Evolutionary conservation across 805 yeast species (phyloP), one percentile per base, ranked within the genome.

Genomic region (Citeromyces nyonsensis): DNA sequence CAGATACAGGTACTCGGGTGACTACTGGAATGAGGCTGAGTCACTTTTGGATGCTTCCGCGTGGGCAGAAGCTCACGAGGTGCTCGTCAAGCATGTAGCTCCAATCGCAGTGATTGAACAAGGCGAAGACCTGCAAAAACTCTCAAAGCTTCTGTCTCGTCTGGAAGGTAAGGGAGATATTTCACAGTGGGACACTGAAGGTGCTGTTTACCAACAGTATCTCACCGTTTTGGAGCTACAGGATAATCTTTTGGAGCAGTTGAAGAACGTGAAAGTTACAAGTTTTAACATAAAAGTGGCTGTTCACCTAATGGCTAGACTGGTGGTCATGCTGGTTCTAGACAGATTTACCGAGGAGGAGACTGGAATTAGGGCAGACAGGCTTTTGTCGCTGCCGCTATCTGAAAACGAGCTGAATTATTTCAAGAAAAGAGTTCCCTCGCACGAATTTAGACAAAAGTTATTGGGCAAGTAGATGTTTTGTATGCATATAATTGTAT

Each of bases 101-200:
- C 97, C 97, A 6, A 49, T 52, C 10, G 66, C 76, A 3, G 69
- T 86, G 1, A 65, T 75, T 10, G 59, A 66, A n/a, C 63, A 66
- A 35, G 53, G 49, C 10, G 32, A 41, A 5, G 39, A 29, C 32
- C 40, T 37, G 29, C 44, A 24, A 5, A 40, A 45, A 8, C 41
- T 71, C n/a, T 42, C 46, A n/a, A 37, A 35, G 2, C 38, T 78
- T 7, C 43, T 68, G 28, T 35, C 45, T 2, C 37, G 47, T 66
- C 67, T 49, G 77, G 44, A 1, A 58, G 61, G 6, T 50, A 47
- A 15, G 13, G 26, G 18, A 11, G 54, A 67, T 10, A 49, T 66
- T 3, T 18, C 7, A 18, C 57, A 56, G 26, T 77, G 80, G 78
- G 51, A 57, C 13, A 51, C 50, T 22, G 81, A 82, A 1, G 69